Conservation (phyloP, 1,139 yeast species). For the Kluyveromyces sp. region DNA sequence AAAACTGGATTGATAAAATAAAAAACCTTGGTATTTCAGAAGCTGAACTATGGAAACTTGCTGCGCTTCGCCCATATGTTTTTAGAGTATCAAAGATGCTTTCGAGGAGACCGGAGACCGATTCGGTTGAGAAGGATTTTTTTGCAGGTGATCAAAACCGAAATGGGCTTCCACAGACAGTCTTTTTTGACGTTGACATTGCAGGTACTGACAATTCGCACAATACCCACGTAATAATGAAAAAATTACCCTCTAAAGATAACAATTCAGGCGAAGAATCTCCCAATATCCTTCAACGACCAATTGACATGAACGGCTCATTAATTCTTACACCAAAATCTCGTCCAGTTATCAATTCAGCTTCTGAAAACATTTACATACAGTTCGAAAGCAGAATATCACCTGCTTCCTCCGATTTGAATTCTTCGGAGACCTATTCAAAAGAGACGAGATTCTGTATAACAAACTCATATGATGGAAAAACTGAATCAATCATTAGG, state of each 20-base stretch:
- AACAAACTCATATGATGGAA: slow-evolving; percentile 57
- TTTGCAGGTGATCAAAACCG: slow-evolving; percentile 11
- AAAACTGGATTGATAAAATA: slow-evolving; percentile 64
- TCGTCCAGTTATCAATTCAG: slow-evolving; percentile 49
- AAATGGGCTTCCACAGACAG: slow-evolving; percentile 47
- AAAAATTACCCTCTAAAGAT: slow-evolving; percentile 1
- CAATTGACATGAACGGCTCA: slow-evolving; percentile 29
- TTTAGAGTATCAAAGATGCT: slow-evolving; percentile 44
- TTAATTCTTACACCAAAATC: slow-evolving; percentile 34
- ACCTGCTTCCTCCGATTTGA: not conserved
- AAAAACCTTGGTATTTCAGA: slow-evolving; percentile 64
- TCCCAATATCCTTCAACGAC: slow-evolving; percentile 12
- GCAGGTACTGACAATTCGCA: slow-evolving; percentile 10
- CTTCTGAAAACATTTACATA: slow-evolving; percentile 56
- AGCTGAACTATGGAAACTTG: slow-evolving; percentile 77
- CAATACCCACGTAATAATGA: slow-evolving; percentile 9
- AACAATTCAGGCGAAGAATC: not conserved
- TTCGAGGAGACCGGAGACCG: slow-evolving; percentile 11
- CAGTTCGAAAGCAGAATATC: slow-evolving; percentile 38
- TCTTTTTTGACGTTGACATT: slow-evolving; percentile 52
- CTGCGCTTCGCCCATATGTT: slow-evolving; percentile 60
- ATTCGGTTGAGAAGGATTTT: slow-evolving; percentile 19
- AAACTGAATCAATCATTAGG: slow-evolving; percentile 54
- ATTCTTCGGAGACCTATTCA: slow-evolving; percentile 1
- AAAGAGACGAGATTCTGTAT: slow-evolving; percentile 21